These are phyloP conservation scores for Verticillium zaregamsianum DNA, from an alignment of 2,329 filamentous ascomycete genomes.

Conservation along the genomic window DNA sequence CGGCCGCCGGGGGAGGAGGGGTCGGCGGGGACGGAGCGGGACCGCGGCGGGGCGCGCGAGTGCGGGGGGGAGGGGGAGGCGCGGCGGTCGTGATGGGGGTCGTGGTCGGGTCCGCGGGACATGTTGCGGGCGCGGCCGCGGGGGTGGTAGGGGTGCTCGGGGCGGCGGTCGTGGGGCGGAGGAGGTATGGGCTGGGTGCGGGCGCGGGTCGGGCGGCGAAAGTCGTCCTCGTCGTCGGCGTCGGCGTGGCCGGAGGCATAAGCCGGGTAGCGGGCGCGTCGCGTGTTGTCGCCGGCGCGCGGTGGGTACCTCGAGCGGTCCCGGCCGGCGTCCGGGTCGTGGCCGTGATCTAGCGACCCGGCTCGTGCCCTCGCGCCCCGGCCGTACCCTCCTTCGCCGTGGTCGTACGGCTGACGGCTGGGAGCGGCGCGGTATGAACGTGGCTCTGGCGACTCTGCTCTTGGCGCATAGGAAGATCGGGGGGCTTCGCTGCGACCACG, in stretches of 20 bases:
- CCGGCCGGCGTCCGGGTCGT: neutral
- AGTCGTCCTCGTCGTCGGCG: slow-evolving; percentile 3
- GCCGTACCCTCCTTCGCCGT: neutral
- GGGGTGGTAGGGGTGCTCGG: neutral
- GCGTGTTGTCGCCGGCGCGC: slow-evolving; percentile 12
- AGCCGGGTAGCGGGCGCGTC: slow-evolving; percentile 7
- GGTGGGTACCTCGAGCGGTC: slow-evolving; percentile 5
- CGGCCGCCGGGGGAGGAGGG: slow-evolving; percentile 2
- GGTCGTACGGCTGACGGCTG: neutral
- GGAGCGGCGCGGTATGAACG: neutral
- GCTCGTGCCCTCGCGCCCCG: neutral
- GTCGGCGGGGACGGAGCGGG: slow-evolving; percentile 1
- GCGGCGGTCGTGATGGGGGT: neutral
- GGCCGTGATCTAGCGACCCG: slow-evolving; percentile 4
- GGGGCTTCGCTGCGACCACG: slow-evolving; percentile 1
- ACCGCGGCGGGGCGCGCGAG: neutral
- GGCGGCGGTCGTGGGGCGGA: neutral
- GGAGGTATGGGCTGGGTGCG: neutral
- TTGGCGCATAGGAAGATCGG: neutral
- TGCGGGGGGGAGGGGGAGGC: neutral
- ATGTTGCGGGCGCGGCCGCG: slow-evolving; percentile 3
- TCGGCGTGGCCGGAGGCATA: neutral
- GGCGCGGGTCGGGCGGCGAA: neutral
- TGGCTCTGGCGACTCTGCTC: neutral
- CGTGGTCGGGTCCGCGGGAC: slow-evolving; percentile 3